Evolutionary conservation across 2,329 filamentous ascomycete genomes (phyloP).

Genomic region (Trichoderma sp.): DNA sequence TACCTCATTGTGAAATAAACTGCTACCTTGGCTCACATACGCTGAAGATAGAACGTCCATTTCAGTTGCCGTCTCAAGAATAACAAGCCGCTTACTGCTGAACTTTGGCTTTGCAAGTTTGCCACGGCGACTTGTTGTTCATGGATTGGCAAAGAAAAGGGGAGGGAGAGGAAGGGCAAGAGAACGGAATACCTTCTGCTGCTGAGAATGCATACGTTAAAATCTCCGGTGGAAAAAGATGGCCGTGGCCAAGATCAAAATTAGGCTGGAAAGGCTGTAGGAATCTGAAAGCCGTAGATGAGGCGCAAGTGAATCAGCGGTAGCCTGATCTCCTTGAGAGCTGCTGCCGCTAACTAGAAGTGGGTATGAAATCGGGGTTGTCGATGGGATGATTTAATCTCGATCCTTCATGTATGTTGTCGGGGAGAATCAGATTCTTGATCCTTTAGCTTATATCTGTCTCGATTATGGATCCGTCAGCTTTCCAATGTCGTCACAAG

Average conservation of each 20-base stretch:
- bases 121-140: neutral
- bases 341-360: neutral
- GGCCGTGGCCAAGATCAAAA: neutral
- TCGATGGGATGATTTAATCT: neutral
- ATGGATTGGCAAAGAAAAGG: neutral
- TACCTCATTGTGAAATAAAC: slow-evolving; percentile 1
- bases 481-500: neutral
- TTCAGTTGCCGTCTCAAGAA: neutral
- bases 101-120: neutral
- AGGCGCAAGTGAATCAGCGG: neutral
- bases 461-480: neutral
- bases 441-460: neutral
- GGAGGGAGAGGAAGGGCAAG: neutral
- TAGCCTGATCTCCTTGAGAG: neutral
- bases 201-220: slow-evolving; percentile 35
- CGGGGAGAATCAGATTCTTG: neutral
- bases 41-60: neutral
- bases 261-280: neutral
- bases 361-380: neutral
- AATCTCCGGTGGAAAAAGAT: slow-evolving; percentile 15
- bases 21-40: neutral
- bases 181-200: slow-evolving; percentile 30
- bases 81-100: neutral
- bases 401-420: slow-evolving; percentile 15
- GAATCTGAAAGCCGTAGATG: neutral